phyloP scores from a whole-genome alignment of 2,329 filamentous ascomycete species.

The Claviceps lovelessii region DNA sequence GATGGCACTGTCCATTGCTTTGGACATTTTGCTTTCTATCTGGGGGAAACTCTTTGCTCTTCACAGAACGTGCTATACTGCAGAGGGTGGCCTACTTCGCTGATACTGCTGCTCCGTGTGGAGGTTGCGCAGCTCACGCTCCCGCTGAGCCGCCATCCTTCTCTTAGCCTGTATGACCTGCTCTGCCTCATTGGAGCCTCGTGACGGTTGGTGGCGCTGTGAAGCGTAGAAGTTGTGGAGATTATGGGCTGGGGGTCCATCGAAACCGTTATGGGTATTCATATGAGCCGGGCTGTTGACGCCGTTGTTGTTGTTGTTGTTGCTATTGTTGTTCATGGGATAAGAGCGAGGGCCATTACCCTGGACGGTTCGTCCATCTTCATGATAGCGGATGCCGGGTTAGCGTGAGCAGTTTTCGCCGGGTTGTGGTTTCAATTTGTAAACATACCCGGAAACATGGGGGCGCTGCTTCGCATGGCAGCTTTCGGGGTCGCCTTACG shows the following conservation, averaged over 20 bases:
- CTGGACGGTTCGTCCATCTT: constrained; percentile 58
- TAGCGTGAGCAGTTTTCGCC: constrained; percentile 9
- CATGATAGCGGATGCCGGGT: constrained; percentile 9
- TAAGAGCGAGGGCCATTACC: constrained; percentile 58
- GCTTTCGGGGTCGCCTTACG: constrained; percentile 41
- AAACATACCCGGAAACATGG: constrained; percentile 5
- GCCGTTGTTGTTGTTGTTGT: constrained; percentile 33
- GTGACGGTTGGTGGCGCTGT: constrained; percentile 77
- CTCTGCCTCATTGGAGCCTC: constrained; percentile 80
- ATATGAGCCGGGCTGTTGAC: constrained; percentile 49
- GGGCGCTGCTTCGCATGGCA: constrained; percentile 4
- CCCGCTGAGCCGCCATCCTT: constrained; percentile 96
- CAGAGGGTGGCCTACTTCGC: constrained; percentile 83
- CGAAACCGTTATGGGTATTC: constrained; percentile 67
- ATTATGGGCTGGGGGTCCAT: constrained; percentile 54
- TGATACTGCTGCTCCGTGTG: constrained; percentile 99
- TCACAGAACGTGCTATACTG: constrained; percentile 46
- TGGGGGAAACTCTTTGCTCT: constrained; percentile 18
- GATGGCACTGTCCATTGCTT: constrained; percentile 9
- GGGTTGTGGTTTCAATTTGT: not conserved
- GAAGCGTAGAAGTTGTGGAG: constrained; percentile 88
- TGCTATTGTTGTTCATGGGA: constrained; percentile 58
- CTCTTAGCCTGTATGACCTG: constrained; percentile 99
- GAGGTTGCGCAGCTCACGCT: constrained; percentile 98
- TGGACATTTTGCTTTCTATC: constrained; percentile 26